These are phyloP conservation scores for Eucalyptus dawsonii DNA, from an alignment of 345 rosid species.

Conservation along the genomic window DNA sequence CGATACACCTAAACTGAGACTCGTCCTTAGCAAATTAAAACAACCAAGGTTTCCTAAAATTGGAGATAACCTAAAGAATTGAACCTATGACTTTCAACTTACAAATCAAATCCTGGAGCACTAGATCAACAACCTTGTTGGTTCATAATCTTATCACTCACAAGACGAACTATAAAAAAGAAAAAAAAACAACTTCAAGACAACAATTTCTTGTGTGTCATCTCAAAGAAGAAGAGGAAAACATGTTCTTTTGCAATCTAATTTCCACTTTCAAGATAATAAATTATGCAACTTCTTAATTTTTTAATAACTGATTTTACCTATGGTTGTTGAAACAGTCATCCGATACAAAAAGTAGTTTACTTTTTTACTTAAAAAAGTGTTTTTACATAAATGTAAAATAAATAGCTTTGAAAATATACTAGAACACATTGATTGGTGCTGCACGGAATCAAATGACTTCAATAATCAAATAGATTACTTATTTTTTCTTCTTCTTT, in stretches of 20 bases:
- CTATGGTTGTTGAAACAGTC: accelerated
- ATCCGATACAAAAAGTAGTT: no score
- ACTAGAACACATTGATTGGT: neutral
- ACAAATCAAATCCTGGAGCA: neutral
- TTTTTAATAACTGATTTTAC: no score
- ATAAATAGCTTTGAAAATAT: neutral
- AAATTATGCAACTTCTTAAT: neutral
- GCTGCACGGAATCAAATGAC: neutral
- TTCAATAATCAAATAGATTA: no score
- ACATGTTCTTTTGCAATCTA: neutral
- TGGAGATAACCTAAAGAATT: neutral
- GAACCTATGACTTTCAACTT: neutral
- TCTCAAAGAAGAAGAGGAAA: no score
- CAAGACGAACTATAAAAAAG: neutral
- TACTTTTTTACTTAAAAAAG: neutral
- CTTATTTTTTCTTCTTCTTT: neutral
- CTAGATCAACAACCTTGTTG: neutral
- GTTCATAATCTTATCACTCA: neutral
- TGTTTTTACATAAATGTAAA: neutral
- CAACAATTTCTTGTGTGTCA: neutral
- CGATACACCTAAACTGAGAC: neutral
- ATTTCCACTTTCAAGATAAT: neutral
- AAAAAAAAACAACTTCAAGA: neutral
- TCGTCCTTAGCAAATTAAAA: neutral
- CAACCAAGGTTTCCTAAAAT: neutral